A percentile compares a stretch with the other conserved stretches of the same genome.
Conservation (phyloP, 1,139 yeast species). For the Pichia sp. region DNA sequence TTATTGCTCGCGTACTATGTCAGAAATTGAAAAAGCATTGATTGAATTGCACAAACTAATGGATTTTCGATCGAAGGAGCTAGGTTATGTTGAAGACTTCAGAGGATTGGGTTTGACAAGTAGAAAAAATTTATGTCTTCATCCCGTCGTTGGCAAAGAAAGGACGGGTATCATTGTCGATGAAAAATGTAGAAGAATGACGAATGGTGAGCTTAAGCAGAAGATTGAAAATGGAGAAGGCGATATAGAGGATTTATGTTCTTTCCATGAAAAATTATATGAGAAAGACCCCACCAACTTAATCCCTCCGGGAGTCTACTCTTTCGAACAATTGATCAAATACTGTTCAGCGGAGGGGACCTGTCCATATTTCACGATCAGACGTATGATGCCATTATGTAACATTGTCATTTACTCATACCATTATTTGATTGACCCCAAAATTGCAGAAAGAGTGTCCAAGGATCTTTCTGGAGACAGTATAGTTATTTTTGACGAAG, state of each 20-base stretch:
- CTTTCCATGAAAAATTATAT: slow-evolving; percentile 83
- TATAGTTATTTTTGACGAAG: slow-evolving; percentile 94
- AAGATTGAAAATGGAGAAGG: slow-evolving; percentile 58
- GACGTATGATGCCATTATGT: slow-evolving; percentile 96
- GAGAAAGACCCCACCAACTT: slow-evolving; percentile 82
- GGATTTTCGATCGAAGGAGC: slow-evolving; percentile 76
- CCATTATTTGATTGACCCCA: slow-evolving; percentile 93
- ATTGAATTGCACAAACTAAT: slow-evolving; percentile 87
- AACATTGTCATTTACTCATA: slow-evolving; percentile 92
- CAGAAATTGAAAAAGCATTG: slow-evolving; percentile 95
- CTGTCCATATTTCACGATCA: slow-evolving; percentile 95
- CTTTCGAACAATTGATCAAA: slow-evolving; percentile 76
- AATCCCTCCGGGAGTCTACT: slow-evolving; percentile 89
- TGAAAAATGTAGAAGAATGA: slow-evolving; percentile 90
- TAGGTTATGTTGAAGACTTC: slow-evolving; percentile 82
- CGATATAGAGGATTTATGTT: slow-evolving; percentile 61
- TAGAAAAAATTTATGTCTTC: slow-evolving; percentile 88
- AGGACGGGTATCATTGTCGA: slow-evolving; percentile 92
- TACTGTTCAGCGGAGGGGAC: slow-evolving; percentile 76
- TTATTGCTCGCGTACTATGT: slow-evolving; percentile 98
- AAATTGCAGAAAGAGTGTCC: slow-evolving; percentile 93
- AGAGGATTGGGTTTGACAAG: slow-evolving; percentile 91
- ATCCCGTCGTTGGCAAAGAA: slow-evolving; percentile 83
- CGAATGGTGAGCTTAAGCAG: slow-evolving; percentile 81
- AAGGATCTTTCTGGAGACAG: slow-evolving; percentile 87